Base-by-base conservation (phyloP, 805 yeast genomes). In the Kodamaea kakaduensis region DNA sequence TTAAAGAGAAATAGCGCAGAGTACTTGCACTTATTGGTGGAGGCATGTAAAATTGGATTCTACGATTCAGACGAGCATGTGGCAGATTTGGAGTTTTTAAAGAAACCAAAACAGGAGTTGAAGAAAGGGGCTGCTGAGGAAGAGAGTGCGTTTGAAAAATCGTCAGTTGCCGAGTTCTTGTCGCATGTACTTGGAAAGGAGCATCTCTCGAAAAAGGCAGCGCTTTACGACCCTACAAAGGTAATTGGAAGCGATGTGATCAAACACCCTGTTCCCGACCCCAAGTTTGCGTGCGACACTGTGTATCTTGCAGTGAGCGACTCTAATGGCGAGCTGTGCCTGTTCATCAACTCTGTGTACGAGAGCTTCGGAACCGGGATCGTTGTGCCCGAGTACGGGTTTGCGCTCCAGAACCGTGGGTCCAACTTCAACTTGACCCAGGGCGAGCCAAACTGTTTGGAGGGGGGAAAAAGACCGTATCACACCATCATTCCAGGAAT, bases 401-500 rank as follows among this genome's bases (percentile, higher is more conserved):
- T 84, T 54, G 69, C 77, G 28, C 61, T 84, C 29, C 90, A 84
- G 38, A 83, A 81, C 55, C 69, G 95, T 46, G 94, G 93, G 3
- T 77, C 78, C 26, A 84, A 83, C 56, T 85, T 84, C 63, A 77
- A 75, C 46, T 61, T 82, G 38, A 67, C 71, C 36, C 73, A 75
- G 4, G 71, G 72, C 2, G 67, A 77, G 18, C 68, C 70, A 34
- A 84, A 84, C 51, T 70, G 73, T 32, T 56, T 81, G 27, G 87
- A 72, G 35, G 85, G 86, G 2, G 71, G 75, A 13, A 84, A 84
- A 54, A 64, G 93, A 44, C 79, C 87, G 1, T 84, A 83, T 56
- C 94, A 85, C 50, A 85, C 95, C 0, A 84, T 84, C 40, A 84
- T 84, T 40, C 94, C 94, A 1, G 85, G 87, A 0, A 72, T 84